Base-by-base conservation (phyloP, 495 filamentous ascomycete species). In the Xylaria sp. region DNA sequence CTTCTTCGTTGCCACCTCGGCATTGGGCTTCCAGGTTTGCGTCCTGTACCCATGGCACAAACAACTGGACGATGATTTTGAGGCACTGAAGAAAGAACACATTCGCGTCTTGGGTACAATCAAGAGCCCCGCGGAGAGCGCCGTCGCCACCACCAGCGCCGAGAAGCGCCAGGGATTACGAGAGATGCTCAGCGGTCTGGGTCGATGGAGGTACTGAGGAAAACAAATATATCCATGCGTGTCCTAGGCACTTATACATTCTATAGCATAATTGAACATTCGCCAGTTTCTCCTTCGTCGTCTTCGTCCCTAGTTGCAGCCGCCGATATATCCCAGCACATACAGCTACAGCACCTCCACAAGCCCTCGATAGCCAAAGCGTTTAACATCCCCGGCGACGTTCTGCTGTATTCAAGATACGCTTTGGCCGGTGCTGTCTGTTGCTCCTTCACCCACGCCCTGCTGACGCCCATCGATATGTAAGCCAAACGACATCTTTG, bases 391-490 rank as follows among this genome's bases (percentile, higher is more conserved):
- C 17, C 19, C 53, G 50, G 19, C 41, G 67, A 68, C 1, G 21
- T 46, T 24, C 17, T 17, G 53, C 40, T 46, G 11, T 48, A 61
- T 50, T 68, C n/a, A 50, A 31, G 91, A 82, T 94, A 93, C 85
- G 91, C 92, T 79, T 89, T 94, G 76, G 92, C 93, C 73, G 92
- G 92, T 80, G 92, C 92, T 68, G 85, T 93, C 82, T 94, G 93
- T 86, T 95, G 93, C 80, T 92, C 92, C 70, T 85, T 95, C 80
- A 96, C 93, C 72, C 93, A 94, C 85, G 93, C 91, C 75, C 88
- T 86, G 79, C 86, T 93, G 75, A 94, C 93, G 68, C 93, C 93
- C 72, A 91, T 95, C 74, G 93, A 96, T 85, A 93, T 95, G 43
- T 59, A 93, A 44, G 26, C 67, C 17, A 17, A 43, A 43, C 35